Conservation (phyloP, 2,329 filamentous ascomycete genomes). For the Sporothrix brunneoviolacea region DNA sequence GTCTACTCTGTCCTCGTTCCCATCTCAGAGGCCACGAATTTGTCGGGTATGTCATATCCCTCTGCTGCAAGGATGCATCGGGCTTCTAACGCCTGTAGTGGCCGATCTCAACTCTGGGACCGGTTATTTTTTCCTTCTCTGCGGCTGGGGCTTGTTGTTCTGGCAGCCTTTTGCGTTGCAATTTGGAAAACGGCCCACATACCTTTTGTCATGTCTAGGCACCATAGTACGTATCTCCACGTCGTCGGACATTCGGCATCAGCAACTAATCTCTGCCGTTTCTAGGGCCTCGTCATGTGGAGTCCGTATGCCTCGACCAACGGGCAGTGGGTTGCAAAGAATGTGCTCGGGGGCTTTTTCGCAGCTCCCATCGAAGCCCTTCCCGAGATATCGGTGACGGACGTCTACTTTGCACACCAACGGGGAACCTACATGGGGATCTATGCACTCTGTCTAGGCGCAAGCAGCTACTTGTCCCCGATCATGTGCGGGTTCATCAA, state of each 20-base stretch:
- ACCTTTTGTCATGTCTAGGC: background rate
- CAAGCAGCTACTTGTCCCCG: too few species aligned
- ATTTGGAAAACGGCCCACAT: background rate
- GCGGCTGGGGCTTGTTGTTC: background rate
- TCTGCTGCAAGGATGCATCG: too few species aligned
- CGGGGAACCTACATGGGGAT: too few species aligned
- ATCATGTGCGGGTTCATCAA: too few species aligned
- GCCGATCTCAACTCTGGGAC: background rate
- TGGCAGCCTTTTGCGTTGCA: constrained; percentile 4
- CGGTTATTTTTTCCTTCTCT: background rate
- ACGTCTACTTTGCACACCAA: background rate
- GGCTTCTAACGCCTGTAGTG: too few species aligned
- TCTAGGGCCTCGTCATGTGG: background rate
- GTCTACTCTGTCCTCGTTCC: constrained; percentile 2
- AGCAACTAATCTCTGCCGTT: too few species aligned
- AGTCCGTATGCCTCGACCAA: background rate
- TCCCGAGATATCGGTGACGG: background rate
- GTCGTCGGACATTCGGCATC: too few species aligned
- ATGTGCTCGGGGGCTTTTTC: background rate
- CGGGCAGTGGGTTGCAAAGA: background rate
- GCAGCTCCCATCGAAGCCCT: background rate
- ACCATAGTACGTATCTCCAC: too few species aligned
- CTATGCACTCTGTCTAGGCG: too few species aligned
- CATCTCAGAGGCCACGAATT: background rate
- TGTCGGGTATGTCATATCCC: too few species aligned